Percentiles rank a stretch among this genome's conserved stretches.
Conservation (phyloP, 768 basidiomycete genomes). For the Sporobolomyces pararoseus region DNA sequence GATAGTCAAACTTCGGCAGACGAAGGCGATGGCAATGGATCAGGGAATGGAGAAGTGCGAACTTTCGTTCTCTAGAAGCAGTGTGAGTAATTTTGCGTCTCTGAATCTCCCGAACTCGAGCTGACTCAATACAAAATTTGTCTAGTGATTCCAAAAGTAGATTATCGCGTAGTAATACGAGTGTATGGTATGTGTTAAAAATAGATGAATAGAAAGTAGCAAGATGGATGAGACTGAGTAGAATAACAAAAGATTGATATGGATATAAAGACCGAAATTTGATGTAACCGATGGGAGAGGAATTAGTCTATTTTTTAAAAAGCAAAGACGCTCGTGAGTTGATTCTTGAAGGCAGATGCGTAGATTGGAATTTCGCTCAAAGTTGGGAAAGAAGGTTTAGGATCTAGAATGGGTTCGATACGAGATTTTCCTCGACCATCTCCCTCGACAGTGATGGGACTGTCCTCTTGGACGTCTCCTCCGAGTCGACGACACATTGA, state of each 20-base stretch:
- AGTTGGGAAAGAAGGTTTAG: conserved; percentile 1
- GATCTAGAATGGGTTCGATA: conserved; percentile 16
- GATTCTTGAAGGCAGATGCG: conserved; percentile 8
- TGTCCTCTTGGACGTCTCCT: conserved; percentile 38
- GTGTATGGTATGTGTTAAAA: too few species aligned
- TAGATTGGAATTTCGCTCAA: conserved; percentile 19
- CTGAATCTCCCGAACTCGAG: too few species aligned
- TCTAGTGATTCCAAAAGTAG: too few species aligned
- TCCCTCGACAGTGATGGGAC: conserved; percentile 35
- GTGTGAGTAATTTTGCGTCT: too few species aligned
- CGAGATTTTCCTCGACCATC: conserved; percentile 14
- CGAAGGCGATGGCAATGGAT: too few species aligned
- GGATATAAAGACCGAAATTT: not conserved
- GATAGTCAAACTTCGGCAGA: not conserved
- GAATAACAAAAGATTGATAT: not conserved
- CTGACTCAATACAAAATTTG: too few species aligned
- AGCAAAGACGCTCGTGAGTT: conserved; percentile 31
- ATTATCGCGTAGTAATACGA: too few species aligned
- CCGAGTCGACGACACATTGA: not conserved
- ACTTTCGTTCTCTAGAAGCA: too few species aligned
- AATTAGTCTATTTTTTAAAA: not conserved
- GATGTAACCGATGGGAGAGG: not conserved
- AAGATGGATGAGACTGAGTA: too few species aligned
- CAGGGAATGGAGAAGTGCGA: too few species aligned
- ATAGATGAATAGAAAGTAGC: too few species aligned